A percentile compares a stretch with the other conserved stretches of the same genome.
Conservation (phyloP, 2,329 filamentous ascomycete genomes). For the Phialocephala subalpina region DNA sequence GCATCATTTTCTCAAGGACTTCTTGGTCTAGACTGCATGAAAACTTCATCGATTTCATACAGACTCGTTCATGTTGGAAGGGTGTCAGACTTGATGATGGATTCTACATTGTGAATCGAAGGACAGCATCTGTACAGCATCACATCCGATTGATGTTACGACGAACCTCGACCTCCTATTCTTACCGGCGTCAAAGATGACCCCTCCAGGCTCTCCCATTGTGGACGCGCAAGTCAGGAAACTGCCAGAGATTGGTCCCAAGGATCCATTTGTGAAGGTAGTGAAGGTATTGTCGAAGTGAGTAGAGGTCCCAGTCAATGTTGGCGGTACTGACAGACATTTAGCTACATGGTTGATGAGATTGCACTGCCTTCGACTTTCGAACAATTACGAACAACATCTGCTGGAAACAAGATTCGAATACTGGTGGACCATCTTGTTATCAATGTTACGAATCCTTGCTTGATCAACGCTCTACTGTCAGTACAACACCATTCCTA, state of each 20-base stretch:
- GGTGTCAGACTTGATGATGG: not conserved
- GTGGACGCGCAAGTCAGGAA: slow-evolving; percentile 17
- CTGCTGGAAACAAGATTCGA: slow-evolving; percentile 65
- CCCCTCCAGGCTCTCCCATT: slow-evolving; percentile 16
- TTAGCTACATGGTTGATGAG: slow-evolving; percentile 68
- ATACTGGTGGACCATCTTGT: slow-evolving; percentile 70
- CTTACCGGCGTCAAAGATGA: too few species aligned
- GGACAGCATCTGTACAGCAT: not conserved
- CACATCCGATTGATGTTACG: too few species aligned
- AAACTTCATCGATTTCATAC: not conserved
- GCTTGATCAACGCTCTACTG: slow-evolving; percentile 77
- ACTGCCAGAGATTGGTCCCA: slow-evolving; percentile 60
- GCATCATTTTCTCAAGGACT: slow-evolving; percentile 13
- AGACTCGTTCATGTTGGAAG: not conserved
- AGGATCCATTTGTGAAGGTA: slow-evolving; percentile 69
- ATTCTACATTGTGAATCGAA: not conserved
- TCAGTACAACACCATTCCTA: slow-evolving; percentile 51
- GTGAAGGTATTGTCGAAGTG: slow-evolving; percentile 73
- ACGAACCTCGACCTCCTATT: too few species aligned
- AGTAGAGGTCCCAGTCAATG: slow-evolving; percentile 32
- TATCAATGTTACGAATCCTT: slow-evolving; percentile 69
- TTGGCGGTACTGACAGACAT: slow-evolving; percentile 19
- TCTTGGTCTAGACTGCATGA: not conserved
- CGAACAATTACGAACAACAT: slow-evolving; percentile 75
- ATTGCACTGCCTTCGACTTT: slow-evolving; percentile 73